Conservation (phyloP, 306 rosid genomes). For the Elaeagnus macrophylla region DNA sequence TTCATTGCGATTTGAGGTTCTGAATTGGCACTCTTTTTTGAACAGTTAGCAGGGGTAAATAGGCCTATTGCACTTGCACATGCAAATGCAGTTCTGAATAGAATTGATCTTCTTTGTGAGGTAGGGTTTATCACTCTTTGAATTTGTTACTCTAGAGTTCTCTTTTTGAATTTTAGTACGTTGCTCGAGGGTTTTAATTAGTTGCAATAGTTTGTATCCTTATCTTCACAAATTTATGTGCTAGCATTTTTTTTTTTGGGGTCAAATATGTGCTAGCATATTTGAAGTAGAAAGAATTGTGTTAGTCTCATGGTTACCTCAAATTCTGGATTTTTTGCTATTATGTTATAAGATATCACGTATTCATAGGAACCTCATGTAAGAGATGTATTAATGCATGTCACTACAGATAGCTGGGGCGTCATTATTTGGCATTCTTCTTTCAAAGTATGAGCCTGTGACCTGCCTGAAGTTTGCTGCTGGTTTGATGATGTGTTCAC, state of each 20-base stretch:
- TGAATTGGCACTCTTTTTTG: conserved; percentile 17
- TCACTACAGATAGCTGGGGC: conserved; percentile 76
- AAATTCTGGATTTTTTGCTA: background rate
- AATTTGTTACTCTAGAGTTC: conserved; percentile 3
- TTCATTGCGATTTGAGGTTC: conserved; percentile 2
- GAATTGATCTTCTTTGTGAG: conserved; percentile 93
- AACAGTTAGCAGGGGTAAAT: conserved; percentile 86
- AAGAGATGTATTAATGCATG: conserved; percentile 15
- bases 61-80: conserved; percentile 90
- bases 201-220: conserved; percentile 10
- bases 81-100: conserved; percentile 81
- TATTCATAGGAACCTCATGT: conserved; percentile 4
- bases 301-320: background rate
- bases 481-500: conserved; percentile 59
- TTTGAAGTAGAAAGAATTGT: background rate
- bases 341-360: background rate
- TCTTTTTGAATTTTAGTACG: background rate
- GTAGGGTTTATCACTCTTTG: conserved; percentile 23
- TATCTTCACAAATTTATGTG: background rate
- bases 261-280: background rate
- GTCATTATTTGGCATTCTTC: conserved; percentile 70
- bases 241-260: background rate
- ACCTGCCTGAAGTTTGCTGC: conserved; percentile 78
- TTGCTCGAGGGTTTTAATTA: background rate
- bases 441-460: conserved; percentile 75